Base-by-base conservation (phyloP, 176 grass and related monocot species). In the Rhynchospora pubera region DNA sequence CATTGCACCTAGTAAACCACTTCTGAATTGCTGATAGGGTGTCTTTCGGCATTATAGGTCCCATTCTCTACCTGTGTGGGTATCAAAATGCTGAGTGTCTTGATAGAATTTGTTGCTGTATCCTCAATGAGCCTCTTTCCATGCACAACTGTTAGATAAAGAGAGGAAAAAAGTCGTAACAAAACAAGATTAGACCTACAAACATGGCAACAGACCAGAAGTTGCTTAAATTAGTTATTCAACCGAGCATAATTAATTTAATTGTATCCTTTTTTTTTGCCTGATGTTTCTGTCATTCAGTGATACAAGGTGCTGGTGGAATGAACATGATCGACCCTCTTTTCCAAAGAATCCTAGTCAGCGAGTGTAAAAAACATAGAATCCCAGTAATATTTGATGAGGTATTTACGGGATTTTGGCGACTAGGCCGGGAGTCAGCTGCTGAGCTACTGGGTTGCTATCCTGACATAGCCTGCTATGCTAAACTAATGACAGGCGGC, bases 301-400 rank as follows among this genome's bases (percentile, higher is more conserved):
- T 98, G 51, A 83, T 98, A 88, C 95, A 98, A 82, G 96, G 90
- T 84, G 90, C 96, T 22, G 90, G 96, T 47, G 92, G 96, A 62
- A 94, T 98, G 96, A 84, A 83, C 65, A 90, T 98, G 92, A 91
- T 94, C 51, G 90, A 98, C 84, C 92, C 96, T 48, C 90, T 98
- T 87, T 98, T 98, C 82, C 92, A 95, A 81, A 75, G 92, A 55
- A 65, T 91, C 70, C 96, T 98, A 80, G 84, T 89, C 23, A 79
- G 57, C 1, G 88, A 94, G 79, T 98, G 92, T 84, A 89, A 57
- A 86, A 84, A 60, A 56, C 69, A 30, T 70, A 89, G 83, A 87
- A 94, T 94, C 74, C 95, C 95, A 82, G 92, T 98, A 68, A 95
- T 98, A 93, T 95, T 93, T 82, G 96, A 95, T 85, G 92, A 94